Evolutionary conservation across 139 green algal species (phyloP).

Genomic region (Haematococcus lacustris): DNA sequence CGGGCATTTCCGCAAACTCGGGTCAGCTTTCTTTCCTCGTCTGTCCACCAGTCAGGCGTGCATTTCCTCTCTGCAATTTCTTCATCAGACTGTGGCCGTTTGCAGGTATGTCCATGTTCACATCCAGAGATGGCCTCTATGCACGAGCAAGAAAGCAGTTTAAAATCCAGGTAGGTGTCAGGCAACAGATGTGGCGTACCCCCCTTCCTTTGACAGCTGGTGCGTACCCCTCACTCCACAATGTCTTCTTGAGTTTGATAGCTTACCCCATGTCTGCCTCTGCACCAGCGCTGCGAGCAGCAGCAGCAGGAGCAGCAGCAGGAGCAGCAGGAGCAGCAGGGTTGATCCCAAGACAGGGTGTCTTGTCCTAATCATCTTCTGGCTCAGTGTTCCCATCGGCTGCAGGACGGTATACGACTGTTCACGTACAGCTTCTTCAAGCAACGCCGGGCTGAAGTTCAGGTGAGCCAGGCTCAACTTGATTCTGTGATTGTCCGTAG

Average conservation of each 20-base stretch:
- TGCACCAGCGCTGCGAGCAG: no score
- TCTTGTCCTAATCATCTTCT: no score
- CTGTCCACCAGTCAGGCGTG: neutral
- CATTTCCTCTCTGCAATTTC: neutral
- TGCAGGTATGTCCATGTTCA: slow-evolving; percentile 89
- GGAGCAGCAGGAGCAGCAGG: no score
- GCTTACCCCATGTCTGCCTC: no score
- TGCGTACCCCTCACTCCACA: no score
- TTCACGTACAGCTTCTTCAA: slow-evolving; percentile 84
- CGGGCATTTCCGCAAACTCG: slow-evolving; percentile 69
- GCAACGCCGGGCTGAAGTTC: slow-evolving; percentile 35
- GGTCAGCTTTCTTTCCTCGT: slow-evolving; percentile 26
- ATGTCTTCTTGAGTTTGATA: no score
- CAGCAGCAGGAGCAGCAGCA: no score
- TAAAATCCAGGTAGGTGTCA: slow-evolving; percentile 34
- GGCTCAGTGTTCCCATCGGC: no score
- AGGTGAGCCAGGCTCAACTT: neutral
- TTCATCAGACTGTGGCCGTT: neutral
- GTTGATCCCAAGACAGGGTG: no score
- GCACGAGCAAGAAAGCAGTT: slow-evolving; percentile 67
- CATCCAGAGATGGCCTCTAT: slow-evolving; percentile 74
- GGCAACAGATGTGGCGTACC: no score
- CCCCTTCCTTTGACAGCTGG: no score
- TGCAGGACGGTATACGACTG: slow-evolving; percentile 70
- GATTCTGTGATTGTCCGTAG: neutral